Percentiles rank a stretch among this genome's conserved stretches.
phyloP scores from a whole-genome alignment of 2,329 filamentous ascomycete species.

The Karstenula rhodostoma region DNA sequence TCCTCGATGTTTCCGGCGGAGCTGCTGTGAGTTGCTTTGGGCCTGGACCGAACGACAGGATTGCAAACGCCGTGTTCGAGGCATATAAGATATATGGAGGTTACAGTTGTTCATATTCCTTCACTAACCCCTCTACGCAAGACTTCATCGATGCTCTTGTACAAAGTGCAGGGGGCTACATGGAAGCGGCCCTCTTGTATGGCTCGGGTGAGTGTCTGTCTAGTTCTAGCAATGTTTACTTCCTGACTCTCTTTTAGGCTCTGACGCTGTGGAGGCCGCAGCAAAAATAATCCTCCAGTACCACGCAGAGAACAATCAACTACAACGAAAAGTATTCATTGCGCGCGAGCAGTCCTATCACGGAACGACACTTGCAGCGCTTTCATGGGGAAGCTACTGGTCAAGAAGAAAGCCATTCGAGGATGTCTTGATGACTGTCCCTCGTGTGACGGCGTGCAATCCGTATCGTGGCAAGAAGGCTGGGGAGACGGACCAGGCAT shows the following conservation, averaged over 20 bases:
- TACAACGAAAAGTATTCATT: slow-evolving; percentile 66
- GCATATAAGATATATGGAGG: slow-evolving; percentile 65
- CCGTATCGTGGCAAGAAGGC: slow-evolving; percentile 65
- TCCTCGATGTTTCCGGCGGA: slow-evolving; percentile 78
- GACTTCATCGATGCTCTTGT: slow-evolving; percentile 61
- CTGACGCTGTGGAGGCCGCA: slow-evolving; percentile 74
- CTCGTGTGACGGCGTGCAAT: slow-evolving; percentile 72
- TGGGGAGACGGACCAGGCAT: slow-evolving; percentile 65
- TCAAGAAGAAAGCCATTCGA: slow-evolving; percentile 69
- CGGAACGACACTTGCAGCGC: slow-evolving; percentile 67
- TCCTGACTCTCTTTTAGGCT: slow-evolving; percentile 39
- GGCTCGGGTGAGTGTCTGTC: slow-evolving; percentile 58
- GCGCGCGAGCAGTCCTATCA: slow-evolving; percentile 73
- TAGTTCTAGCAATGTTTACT: background rate
- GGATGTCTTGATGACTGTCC: slow-evolving; percentile 67
- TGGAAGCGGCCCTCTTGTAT: slow-evolving; percentile 65
- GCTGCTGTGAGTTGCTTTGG: slow-evolving; percentile 77
- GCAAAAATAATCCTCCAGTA: slow-evolving; percentile 74
- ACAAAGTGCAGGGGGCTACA: slow-evolving; percentile 59
- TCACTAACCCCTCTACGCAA: slow-evolving; percentile 62
- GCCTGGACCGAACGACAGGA: slow-evolving; percentile 68
- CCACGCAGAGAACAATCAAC: slow-evolving; percentile 60
- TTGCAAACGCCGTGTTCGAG: slow-evolving; percentile 65
- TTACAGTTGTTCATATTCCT: slow-evolving; percentile 68
- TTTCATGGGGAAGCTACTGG: slow-evolving; percentile 69